These are phyloP conservation scores for Monosporozyma aquatica DNA, from an alignment of 805 yeast genomes.

Conservation along the genomic window DNA sequence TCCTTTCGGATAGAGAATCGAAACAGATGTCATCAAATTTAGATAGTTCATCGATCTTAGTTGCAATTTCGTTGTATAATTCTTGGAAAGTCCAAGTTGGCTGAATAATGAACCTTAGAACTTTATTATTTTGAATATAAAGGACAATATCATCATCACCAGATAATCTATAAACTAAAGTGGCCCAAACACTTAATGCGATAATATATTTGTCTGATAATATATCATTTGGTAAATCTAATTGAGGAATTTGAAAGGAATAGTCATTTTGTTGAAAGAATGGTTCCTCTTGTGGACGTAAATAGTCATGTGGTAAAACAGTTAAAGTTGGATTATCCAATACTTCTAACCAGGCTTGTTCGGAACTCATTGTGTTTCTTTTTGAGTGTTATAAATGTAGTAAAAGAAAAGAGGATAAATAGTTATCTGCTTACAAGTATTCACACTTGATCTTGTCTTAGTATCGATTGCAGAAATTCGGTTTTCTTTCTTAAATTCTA, in stretches of 20 bases:
- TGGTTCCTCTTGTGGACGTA: conserved; percentile 62
- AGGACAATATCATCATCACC: conserved; percentile 93
- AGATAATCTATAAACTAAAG: conserved; percentile 67
- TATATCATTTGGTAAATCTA: conserved; percentile 18
- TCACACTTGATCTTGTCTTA: neutral
- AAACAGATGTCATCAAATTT: conserved; percentile 35
- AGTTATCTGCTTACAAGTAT: neutral
- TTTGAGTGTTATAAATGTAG: neutral
- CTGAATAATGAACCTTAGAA: conserved; percentile 53
- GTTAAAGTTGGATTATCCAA: conserved; percentile 79
- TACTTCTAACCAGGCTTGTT: conserved; percentile 44
- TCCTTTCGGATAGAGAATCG: conserved; percentile 44
- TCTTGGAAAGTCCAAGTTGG: conserved; percentile 47
- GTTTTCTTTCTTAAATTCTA: too few species aligned
- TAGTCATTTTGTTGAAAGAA: conserved; percentile 52
- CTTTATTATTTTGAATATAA: conserved; percentile 40
- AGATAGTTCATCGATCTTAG: conserved; percentile 27
- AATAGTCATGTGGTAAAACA: conserved; percentile 79
- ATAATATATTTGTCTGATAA: conserved; percentile 35
- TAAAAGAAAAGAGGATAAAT: too few species aligned
- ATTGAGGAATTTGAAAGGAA: conserved; percentile 28
- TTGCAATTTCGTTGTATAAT: conserved; percentile 37
- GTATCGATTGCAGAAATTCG: neutral
- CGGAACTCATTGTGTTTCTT: conserved; percentile 8
- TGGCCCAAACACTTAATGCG: conserved; percentile 58